phyloP scores from a whole-genome alignment of 164 flowering plant genomes.

The Macadamia integrifolia region DNA sequence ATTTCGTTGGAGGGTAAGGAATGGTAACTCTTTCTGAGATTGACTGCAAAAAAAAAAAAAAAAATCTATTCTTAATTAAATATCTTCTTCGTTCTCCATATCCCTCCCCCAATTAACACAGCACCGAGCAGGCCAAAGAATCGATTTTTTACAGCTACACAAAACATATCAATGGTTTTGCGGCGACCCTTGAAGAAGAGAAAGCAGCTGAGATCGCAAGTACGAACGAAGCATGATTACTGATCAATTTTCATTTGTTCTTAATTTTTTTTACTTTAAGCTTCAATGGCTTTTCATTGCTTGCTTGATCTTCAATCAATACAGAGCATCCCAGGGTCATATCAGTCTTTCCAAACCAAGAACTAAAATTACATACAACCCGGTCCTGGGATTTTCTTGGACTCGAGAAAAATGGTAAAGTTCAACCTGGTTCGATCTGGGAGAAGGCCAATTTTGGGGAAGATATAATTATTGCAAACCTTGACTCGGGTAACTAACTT shows the following conservation, averaged over 20 bases:
- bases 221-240: background rate
- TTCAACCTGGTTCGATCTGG: conserved; percentile 43
- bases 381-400: conserved; percentile 67
- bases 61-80: background rate
- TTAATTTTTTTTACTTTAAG: background rate
- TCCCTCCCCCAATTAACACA: background rate
- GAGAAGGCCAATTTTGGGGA: conserved; percentile 58
- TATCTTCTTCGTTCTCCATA: no score
- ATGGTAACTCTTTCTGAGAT: no score
- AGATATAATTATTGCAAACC: conserved; percentile 62
- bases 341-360: conserved; percentile 50
- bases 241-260: no score
- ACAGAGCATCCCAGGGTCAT: conserved; percentile 60
- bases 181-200: conserved; percentile 18
- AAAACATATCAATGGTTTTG: conserved; percentile 11
- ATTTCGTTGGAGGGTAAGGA: no score
- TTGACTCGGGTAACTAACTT: conserved; percentile 51
- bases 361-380: conserved; percentile 55
- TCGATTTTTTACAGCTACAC: conserved; percentile 16
- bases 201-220: conserved; percentile 17
- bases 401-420: conserved; percentile 33
- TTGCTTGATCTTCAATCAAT: background rate
- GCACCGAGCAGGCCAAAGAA: conserved; percentile 16
- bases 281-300: background rate
- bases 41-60: no score